Evolutionary conservation across 495 filamentous ascomycete genomes (phyloP), one percentile per base, ranked within the genome.

Genomic region (Penicillium pulvis): DNA sequence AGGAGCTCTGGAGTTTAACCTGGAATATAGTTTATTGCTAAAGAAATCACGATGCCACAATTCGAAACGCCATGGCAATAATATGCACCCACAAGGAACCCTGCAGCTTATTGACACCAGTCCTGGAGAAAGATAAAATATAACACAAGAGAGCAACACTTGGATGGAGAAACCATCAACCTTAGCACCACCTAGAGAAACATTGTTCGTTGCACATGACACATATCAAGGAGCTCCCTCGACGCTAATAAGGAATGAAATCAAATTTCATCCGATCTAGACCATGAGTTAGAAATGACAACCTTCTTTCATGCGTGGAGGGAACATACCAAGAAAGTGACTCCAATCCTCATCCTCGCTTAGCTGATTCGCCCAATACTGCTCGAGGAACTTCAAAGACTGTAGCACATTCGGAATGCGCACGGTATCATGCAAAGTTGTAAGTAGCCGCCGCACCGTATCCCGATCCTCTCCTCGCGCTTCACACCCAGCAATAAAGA

Each of bases 401-500:
- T 79, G 77, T 26, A 79, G 48, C 51, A 79, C 77, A 63, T 79
- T 79, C 19, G 77, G 77, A 19, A 79, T 66, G 8, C 71, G 73
- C 48, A 78, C 78, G 11, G 77, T 78, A 49, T 78, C 71, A 55
- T 79, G 71, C 56, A 79, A 62, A 20, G 66, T 71, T 9, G 69
- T 55, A 8, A 79, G 57, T 26, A 79, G 43, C 23, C 64, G 66
- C 17, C 69, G 61, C 11, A 79, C 72, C 7, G 65, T 70, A 23
- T 73, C 73, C 11, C 73, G 70, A 60, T 79, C 77, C 30, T 75
- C 65, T 0, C 65, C 75, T 8, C 63, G 62, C 11, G 77, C 75
- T 39, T 79, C 77, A 43, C 77, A 79, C 8, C 77, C 77, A 16
- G 75, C 77, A 54, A 78, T 78, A 50, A 79, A 79, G 11, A 79